A percentile compares a stretch with the other conserved stretches of the same genome.
These are phyloP conservation scores for Clarireedia paspali DNA, from an alignment of 2,329 filamentous ascomycete species.

Conservation along the genomic window DNA sequence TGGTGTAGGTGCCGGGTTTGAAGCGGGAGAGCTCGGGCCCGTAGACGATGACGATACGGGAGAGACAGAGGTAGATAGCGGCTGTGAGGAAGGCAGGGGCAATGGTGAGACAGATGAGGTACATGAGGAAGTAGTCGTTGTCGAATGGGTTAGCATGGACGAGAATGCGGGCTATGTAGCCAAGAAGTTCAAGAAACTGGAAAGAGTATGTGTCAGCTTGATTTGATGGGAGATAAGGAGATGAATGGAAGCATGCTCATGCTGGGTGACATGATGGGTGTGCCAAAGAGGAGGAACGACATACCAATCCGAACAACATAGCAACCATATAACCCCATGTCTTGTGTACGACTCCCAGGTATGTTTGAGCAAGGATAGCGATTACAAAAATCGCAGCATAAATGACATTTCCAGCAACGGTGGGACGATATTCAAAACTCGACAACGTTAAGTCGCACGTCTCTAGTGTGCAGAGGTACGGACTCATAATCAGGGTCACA, in stretches of 20 bases:
- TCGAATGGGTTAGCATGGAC: conserved; percentile 49
- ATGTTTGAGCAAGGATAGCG: conserved; percentile 35
- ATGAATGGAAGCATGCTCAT: neutral
- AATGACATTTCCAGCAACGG: conserved; percentile 47
- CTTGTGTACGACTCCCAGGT: conserved; percentile 41
- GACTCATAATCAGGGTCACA: conserved; percentile 17
- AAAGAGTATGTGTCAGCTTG: neutral
- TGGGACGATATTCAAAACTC: conserved; percentile 49
- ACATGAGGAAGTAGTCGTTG: conserved; percentile 45
- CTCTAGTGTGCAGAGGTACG: conserved; percentile 22
- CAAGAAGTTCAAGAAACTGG: conserved; percentile 29
- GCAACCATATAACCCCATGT: conserved; percentile 49
- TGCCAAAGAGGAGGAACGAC: neutral
- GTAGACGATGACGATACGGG: conserved; percentile 36
- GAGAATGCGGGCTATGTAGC: conserved; percentile 45
- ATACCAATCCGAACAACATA: conserved; percentile 40
- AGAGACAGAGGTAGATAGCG: conserved; percentile 51
- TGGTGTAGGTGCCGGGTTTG: conserved; percentile 43
- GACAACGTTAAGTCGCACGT: conserved; percentile 44
- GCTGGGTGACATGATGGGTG: neutral
- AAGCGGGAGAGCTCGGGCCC: conserved; percentile 41
- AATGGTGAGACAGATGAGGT: conserved; percentile 45
- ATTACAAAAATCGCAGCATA: conserved; percentile 43
- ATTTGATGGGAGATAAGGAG: neutral
- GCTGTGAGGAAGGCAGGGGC: conserved; percentile 47